These are phyloP conservation scores for Penicillium lividum DNA, from an alignment of 495 filamentous ascomycete species.

Conservation along the genomic window DNA sequence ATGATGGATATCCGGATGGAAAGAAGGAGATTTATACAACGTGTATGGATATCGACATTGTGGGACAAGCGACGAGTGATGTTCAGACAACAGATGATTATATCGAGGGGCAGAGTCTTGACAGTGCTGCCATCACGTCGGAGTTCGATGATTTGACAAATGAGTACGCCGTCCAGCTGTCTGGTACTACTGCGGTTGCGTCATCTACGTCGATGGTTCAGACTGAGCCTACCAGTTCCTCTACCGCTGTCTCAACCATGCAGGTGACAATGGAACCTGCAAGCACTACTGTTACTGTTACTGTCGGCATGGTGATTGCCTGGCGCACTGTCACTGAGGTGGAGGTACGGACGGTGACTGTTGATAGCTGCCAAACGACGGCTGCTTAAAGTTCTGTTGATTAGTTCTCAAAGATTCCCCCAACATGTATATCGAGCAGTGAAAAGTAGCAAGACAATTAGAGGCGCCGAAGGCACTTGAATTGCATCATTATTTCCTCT, in stretches of 20 bases:
- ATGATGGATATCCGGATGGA: slow-evolving; percentile 49
- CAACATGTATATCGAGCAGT: background rate
- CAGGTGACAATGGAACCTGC: background rate
- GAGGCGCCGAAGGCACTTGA: background rate
- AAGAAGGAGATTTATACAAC: slow-evolving; percentile 77
- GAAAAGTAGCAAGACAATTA: background rate
- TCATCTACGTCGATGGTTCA: slow-evolving; percentile 2
- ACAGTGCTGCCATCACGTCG: slow-evolving; percentile 38
- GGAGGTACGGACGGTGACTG: slow-evolving; percentile 15
- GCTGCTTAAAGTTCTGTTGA: background rate
- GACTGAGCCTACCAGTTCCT: slow-evolving; percentile 10
- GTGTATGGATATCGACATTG: slow-evolving; percentile 75
- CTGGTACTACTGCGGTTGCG: background rate
- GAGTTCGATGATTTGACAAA: slow-evolving; percentile 35
- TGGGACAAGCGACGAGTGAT: slow-evolving; percentile 26
- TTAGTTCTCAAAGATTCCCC: background rate
- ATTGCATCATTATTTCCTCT: background rate
- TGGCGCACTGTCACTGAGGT: slow-evolving; percentile 5
- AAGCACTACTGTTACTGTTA: slow-evolving; percentile 1
- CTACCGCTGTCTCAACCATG: background rate
- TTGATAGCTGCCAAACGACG: slow-evolving; percentile 1
- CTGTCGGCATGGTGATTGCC: slow-evolving; percentile 21
- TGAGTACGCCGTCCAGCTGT: background rate
- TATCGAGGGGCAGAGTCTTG: slow-evolving; percentile 35
- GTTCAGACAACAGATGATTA: slow-evolving; percentile 20